Evolutionary conservation across 768 basidiomycete species (phyloP), one percentile per base, ranked within the genome.

Genomic region (Fistulinella prunicolor): DNA sequence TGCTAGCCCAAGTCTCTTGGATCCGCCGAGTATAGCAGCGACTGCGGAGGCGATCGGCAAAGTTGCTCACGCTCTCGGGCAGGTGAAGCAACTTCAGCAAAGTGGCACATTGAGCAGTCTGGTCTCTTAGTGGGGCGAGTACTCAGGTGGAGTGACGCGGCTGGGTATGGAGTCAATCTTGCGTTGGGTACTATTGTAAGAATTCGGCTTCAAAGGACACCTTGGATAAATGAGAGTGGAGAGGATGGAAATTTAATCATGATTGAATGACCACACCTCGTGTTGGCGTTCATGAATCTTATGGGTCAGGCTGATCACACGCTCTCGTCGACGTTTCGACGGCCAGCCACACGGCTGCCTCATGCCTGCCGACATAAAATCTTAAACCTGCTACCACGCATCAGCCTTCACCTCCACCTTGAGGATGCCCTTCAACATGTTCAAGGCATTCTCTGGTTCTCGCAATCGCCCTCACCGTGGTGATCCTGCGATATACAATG

Each of bases 21-120:
- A 88, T 58, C 70, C 74, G 26, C 42, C 58, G 20, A 69, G 75
- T 5, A 77, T 90, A 41, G 77, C 74, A 34, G 65, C 69, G 38
- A 79, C 78, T 14, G 85, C 86, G n/a, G 85, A 88, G 53, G 78
- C 84, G 1, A 83, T 90, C 24, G 64, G 69, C 36, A 86, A 86
- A 60, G 79, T 85, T 8, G 73, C 79, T 1, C 74, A 78, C 49
- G 85, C 86, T 6, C 67, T 89, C 51, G 66, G 69, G 9, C 76
- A 84, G 48, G 76, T 87, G 44, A 79, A 75, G 49, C 73, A 80
- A 46, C 66, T 87, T 44, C 79, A 80, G 50, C 69, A 68, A 37
- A 46, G 45, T 19, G 20, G 38, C 20, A 20, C 26, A 41, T 38
- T 45, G 32, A 37, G 40, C 34, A 49, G 57, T 21, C 36, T 57